These are phyloP conservation scores for Centrapalus pauciflorus DNA, from an alignment of 129 eudicot species.

Conservation along the genomic window DNA sequence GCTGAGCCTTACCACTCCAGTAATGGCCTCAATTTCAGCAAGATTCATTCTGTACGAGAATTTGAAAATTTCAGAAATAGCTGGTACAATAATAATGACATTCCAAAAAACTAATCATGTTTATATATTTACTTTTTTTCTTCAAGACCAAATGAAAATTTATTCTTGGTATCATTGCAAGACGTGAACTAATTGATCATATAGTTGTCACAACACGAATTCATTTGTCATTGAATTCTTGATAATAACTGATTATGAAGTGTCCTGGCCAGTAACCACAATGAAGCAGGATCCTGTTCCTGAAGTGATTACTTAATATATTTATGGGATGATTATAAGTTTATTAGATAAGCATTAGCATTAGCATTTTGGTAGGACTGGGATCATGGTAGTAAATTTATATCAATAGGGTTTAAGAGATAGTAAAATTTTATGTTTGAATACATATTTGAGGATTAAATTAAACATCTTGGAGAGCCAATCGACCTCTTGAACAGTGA, in stretches of 20 bases:
- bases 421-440: no score
- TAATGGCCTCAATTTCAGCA: slow-evolving; percentile 47
- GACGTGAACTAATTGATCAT: neutral
- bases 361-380: no score
- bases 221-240: neutral
- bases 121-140: neutral
- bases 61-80: slow-evolving; percentile 39
- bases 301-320: neutral
- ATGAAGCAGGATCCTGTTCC: neutral
- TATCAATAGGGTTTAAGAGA: no score
- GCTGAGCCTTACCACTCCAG: slow-evolving; percentile 45
- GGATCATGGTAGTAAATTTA: no score
- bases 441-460: no score
- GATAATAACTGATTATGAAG: neutral
- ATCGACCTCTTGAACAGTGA: no score
- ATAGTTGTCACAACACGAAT: neutral
- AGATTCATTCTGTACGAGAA: slow-evolving; percentile 41
- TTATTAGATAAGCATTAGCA: no score
- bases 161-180: neutral
- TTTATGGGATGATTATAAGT: neutral
- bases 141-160: neutral
- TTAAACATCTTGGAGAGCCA: no score
- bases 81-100: slow-evolving; percentile 28
- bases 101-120: neutral
- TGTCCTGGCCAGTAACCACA: no score